Base-by-base conservation (phyloP, 1,284 basidiomycete species). In the Cryptococcus sp. region DNA sequence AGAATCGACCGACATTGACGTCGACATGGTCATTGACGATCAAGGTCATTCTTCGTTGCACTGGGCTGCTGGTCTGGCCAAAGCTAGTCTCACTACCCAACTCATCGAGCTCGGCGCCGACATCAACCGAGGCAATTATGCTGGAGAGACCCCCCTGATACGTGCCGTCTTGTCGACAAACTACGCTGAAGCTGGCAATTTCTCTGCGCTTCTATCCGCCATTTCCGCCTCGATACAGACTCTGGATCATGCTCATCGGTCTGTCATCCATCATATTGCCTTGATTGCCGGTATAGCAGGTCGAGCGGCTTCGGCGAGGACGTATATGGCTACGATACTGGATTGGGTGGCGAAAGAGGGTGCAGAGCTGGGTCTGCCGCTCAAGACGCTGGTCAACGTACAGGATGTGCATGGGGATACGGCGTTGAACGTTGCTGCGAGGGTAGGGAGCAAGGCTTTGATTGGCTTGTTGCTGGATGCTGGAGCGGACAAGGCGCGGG, bases 331-430 rank as follows among this genome's bases (percentile, higher is more conserved):
- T 53, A 84, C 86, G 58, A 81, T 97, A 46, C 83, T 97, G 60
- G 81, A 86, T 58, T 58, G 59, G 58, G 54, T 64, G 19, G 65
- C 65, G 2, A 53, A 57, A 34, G 59, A 63, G 33, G 43, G 31
- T n/a, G 26, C 14, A 31, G 26, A 31, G 31, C 12, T 25, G 18
- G 39, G 28, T 18, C 14, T 65, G 34, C 56, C 48, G 49, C 87
- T 93, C 65, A 79, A 80, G 62, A 83, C 81, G 9, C 74, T 97
- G 34, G 82, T 98, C 14, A 90, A 98, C 72, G 77, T 95, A 34
- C 90, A 93, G 72, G 95, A 99, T 69, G 84, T 90, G 56, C 85
- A 97, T 69, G 95, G 95, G 1, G 95, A 99, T 68, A 97, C 95
- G 0, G 89, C 92, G 4, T 72, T 99, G 57, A 95, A 94, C 72